Base-by-base conservation (phyloP, 176 grass and related monocot genomes). In the Cenchrus americanus region DNA sequence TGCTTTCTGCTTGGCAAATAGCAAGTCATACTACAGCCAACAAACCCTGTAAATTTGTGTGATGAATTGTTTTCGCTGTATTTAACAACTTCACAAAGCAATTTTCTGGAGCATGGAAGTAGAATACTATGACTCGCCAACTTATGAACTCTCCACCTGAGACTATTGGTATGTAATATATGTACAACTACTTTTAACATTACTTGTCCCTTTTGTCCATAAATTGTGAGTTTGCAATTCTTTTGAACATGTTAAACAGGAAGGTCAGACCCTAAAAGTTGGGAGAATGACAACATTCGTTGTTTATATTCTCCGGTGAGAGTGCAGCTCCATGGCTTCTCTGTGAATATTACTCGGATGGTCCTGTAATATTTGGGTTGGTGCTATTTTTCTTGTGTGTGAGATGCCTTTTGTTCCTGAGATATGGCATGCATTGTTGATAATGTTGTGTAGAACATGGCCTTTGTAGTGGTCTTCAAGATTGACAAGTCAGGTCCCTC, bases 251-350 rank as follows among this genome's bases (percentile, higher is more conserved):
- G 80, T 70, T 82, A 85, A 78, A 42, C 83, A 89, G 91, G 84
- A 64, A 71, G 69, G 40, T 14, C 51, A 23, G 71, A 57, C 71
- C 24, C 85, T 66, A 88, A 71, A 68, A 75, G 40, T 76, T 64
- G 52, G 70, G 85, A 93, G 64, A 79, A 75, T n/a, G 46, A 68
- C 13, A 23, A 19, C 47, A 7, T 64, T 53, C 52, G 65, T 66
- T 40, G 78, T 82, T 75, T 78, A 80, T 88, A 91, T 86, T 86
- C 86, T 69, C 65, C 88, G 49, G 79, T 54, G 83, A 74, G 51
- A 69, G 10, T 44, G 19, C 66, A 80, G 15, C 62, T 79, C 43
- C 75, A 84, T 62, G 75, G 64, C 34, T 78, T 83, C 48, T 77
- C 65, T 66, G 60, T 73, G 49, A 68, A 46, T 62, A 50, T 69